Conservation (phyloP, 1,284 basidiomycete species). For the Puccinia triticina region DNA sequence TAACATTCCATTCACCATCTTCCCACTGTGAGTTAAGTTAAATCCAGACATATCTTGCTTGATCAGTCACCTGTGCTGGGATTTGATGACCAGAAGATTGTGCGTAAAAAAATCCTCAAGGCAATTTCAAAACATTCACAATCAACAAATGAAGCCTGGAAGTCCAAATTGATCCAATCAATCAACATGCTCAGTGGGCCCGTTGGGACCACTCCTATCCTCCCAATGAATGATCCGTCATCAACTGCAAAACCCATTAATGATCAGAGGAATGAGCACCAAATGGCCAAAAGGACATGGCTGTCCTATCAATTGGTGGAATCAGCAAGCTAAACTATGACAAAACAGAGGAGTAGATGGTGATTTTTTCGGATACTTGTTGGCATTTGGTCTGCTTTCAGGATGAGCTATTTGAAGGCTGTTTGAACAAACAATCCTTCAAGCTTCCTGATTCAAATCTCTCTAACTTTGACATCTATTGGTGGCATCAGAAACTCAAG, state of each 20-base stretch:
- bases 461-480: background rate
- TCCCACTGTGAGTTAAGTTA: background rate
- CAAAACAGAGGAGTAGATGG: background rate
- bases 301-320: background rate
- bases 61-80: background rate
- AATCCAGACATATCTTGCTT: background rate
- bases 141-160: background rate
- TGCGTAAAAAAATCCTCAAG: background rate
- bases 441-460: background rate
- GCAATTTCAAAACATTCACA: background rate
- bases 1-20: no score
- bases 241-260: background rate
- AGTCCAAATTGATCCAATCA: background rate
- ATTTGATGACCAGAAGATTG: background rate
- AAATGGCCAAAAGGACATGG: background rate
- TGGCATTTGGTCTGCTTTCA: background rate
- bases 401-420: background rate
- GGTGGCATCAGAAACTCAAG: background rate
- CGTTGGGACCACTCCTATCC: background rate
- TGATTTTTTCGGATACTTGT: background rate
- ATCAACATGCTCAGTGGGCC: background rate
- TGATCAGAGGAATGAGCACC: background rate
- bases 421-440: background rate
- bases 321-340: background rate
- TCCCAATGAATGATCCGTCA: background rate